Evolutionary conservation across 257 asterid species (phyloP), one percentile per base, ranked within the genome.

Genomic region (Fraxinus cuspidata): DNA sequence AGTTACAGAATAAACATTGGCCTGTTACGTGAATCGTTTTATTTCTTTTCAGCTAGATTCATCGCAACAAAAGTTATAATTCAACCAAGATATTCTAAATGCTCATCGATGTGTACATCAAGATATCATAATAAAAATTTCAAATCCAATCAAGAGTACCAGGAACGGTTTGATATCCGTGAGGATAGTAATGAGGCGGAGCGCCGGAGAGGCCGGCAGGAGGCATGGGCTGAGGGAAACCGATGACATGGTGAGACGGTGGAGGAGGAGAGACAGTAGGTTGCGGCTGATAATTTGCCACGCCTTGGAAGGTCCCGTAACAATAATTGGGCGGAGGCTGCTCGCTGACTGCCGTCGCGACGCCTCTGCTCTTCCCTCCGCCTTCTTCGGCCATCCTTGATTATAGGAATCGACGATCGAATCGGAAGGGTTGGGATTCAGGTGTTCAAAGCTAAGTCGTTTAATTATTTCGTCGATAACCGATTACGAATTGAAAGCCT

Each of bases 221-320:
- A 44, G 91, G 89, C 71, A 77, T 84, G 16, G 96, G 97, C 81
- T 91, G 99, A 77, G 99, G 99, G 75, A 91, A 80, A 71, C 99
- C 99, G 21, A 90, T 65, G 74, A 88, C 93, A 58, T 85, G 86
- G 25, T 88, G 92, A 74, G 91, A 40, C 72, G 86, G 83, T 37
- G 92, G 88, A 71, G 90, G 84, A 31, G 86, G 84, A 44, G 82
- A 74, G 10, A 29, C 68, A 23, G 68, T 25, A 18, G 73, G 83
- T 7, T 84, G 86, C 44, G 83, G 92, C 18, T 81, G 93, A 80
- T 92, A 87, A 81, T 89, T 93, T 6, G 94, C 96, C 65, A 94
- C 97, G 32, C 98, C 98, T 86, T 94, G 97, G 74, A 94, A 94
- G 35, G 98, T 91, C 2, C 98, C 98, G 77, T 92, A 92, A 75